Percentiles rank a stretch among this genome's conserved stretches.
These are phyloP conservation scores for Aspergillus floridensis DNA, from an alignment of 2,329 filamentous ascomycete species.

Conservation along the genomic window DNA sequence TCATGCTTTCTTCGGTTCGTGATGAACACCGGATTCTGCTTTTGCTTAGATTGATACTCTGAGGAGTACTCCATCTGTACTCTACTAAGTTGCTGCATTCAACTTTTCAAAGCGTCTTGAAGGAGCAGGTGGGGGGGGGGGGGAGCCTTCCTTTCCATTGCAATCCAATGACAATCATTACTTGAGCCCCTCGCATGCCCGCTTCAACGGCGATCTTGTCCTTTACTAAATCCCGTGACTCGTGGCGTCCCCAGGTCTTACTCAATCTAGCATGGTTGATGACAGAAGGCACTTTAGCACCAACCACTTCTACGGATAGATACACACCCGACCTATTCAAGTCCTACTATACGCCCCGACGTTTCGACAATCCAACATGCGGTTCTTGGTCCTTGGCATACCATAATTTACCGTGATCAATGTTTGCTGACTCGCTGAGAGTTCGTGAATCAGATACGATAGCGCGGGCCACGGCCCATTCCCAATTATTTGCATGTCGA, in stretches of 20 bases:
- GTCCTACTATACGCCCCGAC: too few relatives aligned
- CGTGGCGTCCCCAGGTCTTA: not conserved
- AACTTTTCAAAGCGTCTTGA: not conserved
- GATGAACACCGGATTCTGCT: not conserved
- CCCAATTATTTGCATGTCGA: not conserved
- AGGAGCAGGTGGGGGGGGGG: not conserved
- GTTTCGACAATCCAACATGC: too few relatives aligned
- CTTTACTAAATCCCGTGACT: not conserved
- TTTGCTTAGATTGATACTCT: not conserved
- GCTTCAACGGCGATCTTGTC: not conserved
- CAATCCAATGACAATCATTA: slow-evolving; percentile 5
- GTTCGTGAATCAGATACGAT: not conserved
- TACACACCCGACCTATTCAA: too few relatives aligned
- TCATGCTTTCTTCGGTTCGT: not conserved
- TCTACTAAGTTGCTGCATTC: too few relatives aligned
- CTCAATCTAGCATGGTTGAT: not conserved
- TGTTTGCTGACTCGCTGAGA: not conserved
- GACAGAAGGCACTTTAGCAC: too few relatives aligned
- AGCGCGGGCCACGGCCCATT: not conserved
- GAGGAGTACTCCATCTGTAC: too few relatives aligned
- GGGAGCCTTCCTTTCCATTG: not conserved
- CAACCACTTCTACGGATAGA: too few relatives aligned
- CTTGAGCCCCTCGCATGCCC: not conserved
- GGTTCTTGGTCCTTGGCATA: not conserved
- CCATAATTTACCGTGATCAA: not conserved